Conservation (phyloP, 2,329 filamentous ascomycete genomes). For the Lachnellula suecica region DNA sequence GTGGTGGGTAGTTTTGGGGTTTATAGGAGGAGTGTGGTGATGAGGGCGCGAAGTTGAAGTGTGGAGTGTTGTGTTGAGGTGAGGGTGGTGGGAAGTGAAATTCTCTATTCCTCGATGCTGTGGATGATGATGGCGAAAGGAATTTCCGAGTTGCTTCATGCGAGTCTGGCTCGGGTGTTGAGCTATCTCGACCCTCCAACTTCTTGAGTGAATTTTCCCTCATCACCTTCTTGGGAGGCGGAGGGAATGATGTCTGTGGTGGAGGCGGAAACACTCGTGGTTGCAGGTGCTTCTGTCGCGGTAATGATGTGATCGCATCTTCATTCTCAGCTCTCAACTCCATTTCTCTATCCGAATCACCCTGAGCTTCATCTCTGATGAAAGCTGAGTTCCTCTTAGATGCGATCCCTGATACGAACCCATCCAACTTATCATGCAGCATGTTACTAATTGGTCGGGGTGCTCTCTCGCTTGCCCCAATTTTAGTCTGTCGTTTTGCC, state of each 20-base stretch:
- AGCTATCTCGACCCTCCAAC: constrained; percentile 46
- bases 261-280: constrained; percentile 41
- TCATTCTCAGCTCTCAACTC: constrained; percentile 80
- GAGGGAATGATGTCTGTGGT: constrained; percentile 29
- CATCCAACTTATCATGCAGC: constrained; percentile 84
- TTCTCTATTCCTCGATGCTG: constrained; percentile 27
- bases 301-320: constrained; percentile 80
- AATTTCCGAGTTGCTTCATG: constrained; percentile 40
- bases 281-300: constrained; percentile 64
- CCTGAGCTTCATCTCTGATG: constrained; percentile 78
- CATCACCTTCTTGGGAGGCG: constrained; percentile 27
- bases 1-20: constrained; percentile 27
- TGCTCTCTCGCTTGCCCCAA: constrained; percentile 41
- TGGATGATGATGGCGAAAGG: constrained; percentile 23
- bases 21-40: constrained; percentile 39
- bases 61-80: constrained; percentile 48
- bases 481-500: constrained; percentile 48
- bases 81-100: constrained; percentile 59
- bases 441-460: constrained; percentile 69
- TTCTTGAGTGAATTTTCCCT: constrained; percentile 45
- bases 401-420: constrained; percentile 82
- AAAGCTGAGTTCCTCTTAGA: constrained; percentile 83
- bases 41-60: constrained; percentile 59
- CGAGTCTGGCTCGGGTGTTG: constrained; percentile 34
- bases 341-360: constrained; percentile 75